A percentile compares a stretch with the other conserved stretches of the same genome.
Conservation (phyloP, 2,329 filamentous ascomycete genomes). For the Coleophoma eucalyptorum region DNA sequence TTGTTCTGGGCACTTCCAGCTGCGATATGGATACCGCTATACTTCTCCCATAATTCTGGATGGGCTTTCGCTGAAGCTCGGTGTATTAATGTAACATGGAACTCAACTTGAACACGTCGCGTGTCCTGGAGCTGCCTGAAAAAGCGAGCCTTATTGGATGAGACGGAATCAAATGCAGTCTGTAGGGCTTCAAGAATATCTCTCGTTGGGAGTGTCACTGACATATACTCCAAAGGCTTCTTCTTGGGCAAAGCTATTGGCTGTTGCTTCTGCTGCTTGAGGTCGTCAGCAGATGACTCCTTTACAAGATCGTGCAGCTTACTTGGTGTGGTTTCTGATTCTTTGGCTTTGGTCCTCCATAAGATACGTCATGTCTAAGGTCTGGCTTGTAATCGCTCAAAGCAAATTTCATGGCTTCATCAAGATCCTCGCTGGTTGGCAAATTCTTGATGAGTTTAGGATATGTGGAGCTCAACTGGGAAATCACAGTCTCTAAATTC, state of each 20-base stretch:
- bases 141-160: conserved; percentile 54
- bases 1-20: conserved; percentile 41
- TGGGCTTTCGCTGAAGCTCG: conserved; percentile 57
- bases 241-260: conserved; percentile 38
- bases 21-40: conserved; percentile 53
- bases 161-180: conserved; percentile 58
- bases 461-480: conserved; percentile 68
- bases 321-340: conserved; percentile 33
- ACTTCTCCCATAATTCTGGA: conserved; percentile 72
- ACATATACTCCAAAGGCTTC: conserved; percentile 61
- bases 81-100: conserved; percentile 94
- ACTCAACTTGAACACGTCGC: conserved; percentile 75
- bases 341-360: conserved; percentile 39
- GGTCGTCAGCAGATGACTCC: neutral
- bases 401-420: conserved; percentile 72
- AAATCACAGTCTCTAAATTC: conserved; percentile 80
- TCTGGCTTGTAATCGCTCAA: conserved; percentile 74
- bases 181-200: conserved; percentile 59
- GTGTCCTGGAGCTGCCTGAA: conserved; percentile 72
- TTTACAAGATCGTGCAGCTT: conserved; percentile 1
- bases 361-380: conserved; percentile 70
- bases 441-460: conserved; percentile 71
- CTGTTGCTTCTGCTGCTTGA: conserved; percentile 26
- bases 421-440: conserved; percentile 70
- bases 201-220: conserved; percentile 47